phyloP scores from a whole-genome alignment of 1,284 basidiomycete species.

The Porogramme epimiltina region DNA sequence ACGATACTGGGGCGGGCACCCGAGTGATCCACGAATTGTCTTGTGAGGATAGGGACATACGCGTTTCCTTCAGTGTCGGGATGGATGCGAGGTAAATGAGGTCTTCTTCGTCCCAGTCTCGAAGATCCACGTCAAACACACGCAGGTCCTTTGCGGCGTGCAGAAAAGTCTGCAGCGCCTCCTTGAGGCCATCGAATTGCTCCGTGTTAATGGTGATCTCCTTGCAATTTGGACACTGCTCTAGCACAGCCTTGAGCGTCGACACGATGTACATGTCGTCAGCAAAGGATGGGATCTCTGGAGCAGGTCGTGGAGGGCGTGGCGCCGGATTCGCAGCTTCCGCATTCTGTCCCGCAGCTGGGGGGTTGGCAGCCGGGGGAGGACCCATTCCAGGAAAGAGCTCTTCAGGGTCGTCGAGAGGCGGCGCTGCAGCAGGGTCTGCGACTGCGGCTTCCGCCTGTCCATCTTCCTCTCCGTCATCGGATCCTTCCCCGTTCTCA shows the following conservation, averaged over 20 bases:
- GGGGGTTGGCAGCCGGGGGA: too few relatives aligned
- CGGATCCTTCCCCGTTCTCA: too few relatives aligned
- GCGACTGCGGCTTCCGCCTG: too few relatives aligned
- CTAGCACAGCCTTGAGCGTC: slow-evolving; percentile 8
- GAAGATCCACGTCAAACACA: slow-evolving; percentile 1
- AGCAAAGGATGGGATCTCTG: background rate
- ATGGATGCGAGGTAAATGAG: slow-evolving; percentile 8
- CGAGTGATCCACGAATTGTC: slow-evolving; percentile 9
- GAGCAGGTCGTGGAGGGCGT: too few relatives aligned
- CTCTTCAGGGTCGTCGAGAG: too few relatives aligned
- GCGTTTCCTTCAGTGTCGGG: slow-evolving; percentile 4
- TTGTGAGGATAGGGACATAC: background rate
- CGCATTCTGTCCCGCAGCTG: too few relatives aligned
- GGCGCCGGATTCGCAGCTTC: too few relatives aligned
- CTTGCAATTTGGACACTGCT: slow-evolving; percentile 9
- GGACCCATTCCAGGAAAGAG: too few relatives aligned
- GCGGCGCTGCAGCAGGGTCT: too few relatives aligned
- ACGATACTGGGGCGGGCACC: background rate
- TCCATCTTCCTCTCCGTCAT: too few relatives aligned
- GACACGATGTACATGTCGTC: slow-evolving; percentile 9
- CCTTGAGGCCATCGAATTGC: slow-evolving; percentile 4
- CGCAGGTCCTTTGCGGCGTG: slow-evolving; percentile 1
- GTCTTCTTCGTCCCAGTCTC: slow-evolving; percentile 6
- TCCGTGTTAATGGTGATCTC: slow-evolving; percentile 5
- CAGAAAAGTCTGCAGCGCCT: slow-evolving; percentile 4